These are phyloP conservation scores for Neoboletus brunneissimus DNA, from an alignment of 768 basidiomycete species.

Conservation along the genomic window DNA sequence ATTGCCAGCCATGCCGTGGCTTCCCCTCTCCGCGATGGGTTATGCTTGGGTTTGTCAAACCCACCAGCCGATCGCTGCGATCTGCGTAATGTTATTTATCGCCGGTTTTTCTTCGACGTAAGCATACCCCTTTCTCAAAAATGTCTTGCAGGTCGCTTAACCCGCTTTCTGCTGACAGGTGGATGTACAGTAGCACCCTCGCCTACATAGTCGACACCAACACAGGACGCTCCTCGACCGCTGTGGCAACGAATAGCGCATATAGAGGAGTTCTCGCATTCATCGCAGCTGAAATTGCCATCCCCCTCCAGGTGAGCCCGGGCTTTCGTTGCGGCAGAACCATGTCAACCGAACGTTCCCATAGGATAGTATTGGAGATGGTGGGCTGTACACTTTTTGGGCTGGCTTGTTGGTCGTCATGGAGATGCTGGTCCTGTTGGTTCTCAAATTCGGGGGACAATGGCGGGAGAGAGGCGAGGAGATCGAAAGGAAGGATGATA, in stretches of 20 bases:
- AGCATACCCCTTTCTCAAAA: background rate
- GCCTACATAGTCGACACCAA: constrained; percentile 90
- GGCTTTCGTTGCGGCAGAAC: background rate
- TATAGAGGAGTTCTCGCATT: constrained; percentile 72
- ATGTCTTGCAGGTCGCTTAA: background rate
- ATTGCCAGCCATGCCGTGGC: constrained; percentile 45
- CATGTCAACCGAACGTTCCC: background rate
- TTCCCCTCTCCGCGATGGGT: constrained; percentile 58
- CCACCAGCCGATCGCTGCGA: constrained; percentile 60
- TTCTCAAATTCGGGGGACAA: constrained; percentile 52
- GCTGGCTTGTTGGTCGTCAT: constrained; percentile 52
- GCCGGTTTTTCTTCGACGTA: constrained; percentile 59
- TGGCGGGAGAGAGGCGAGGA: constrained; percentile 58
- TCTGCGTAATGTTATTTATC: constrained; percentile 71
- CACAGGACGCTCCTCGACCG: constrained; percentile 72
- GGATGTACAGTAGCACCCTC: constrained; percentile 64
- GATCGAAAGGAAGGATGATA: constrained; percentile 33
- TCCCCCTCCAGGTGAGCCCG: constrained; percentile 60
- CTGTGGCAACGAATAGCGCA: constrained; percentile 71
- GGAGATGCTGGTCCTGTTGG: constrained; percentile 53
- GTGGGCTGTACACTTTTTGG: constrained; percentile 39
- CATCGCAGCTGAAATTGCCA: constrained; percentile 69
- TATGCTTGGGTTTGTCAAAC: constrained; percentile 76
- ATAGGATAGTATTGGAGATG: constrained; percentile 28
- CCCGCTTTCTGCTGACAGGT: constrained; percentile 28